Evolutionary conservation across 2,329 filamentous ascomycete genomes (phyloP), one percentile per base, ranked within the genome.

Genomic region (Graphilbum sp.): DNA sequence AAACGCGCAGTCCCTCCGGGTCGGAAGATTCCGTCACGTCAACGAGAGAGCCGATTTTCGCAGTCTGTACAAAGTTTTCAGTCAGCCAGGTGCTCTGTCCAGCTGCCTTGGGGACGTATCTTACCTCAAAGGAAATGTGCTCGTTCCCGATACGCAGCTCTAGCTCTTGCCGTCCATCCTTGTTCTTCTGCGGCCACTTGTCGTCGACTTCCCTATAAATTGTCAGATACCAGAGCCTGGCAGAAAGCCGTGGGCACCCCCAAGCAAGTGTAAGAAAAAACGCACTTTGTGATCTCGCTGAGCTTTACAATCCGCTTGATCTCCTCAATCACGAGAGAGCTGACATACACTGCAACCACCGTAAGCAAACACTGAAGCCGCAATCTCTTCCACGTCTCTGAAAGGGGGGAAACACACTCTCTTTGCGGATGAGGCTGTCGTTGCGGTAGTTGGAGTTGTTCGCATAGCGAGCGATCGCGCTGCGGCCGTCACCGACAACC

Each of bases 381-480:
- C 67, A 95, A 88, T 98, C 67, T 98, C 90, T 87, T 98, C n/a
- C n/a, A n/a, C n/a, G n/a, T n/a, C n/a, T n/a, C n/a, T n/a, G n/a
- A n/a, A n/a, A n/a, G n/a, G n/a, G n/a, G 15, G 16, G 19, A 15
- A 1, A 27, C 86, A 50, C 67, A 95, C 90, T 98, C 67, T 98
- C 90, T 87, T 98, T 98, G 47, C 90, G 81, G 54, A 98, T 98
- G 49, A 98, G 66, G 45, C 87, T 95, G 57, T 98, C 90, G 61
- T 98, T 98, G 53, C 90, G 79, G 63, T 98, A 98, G 63, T 98
- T 98, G 41, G 88, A 96, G 61, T 98, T 98, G 69, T 98, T 98
- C 46, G 90, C 90, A 62, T 98, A 98, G 60, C 90, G 79, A 24
- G 88, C 86, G 37, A 90, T 83, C 8, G 90, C 90, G 55, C 87